Evolutionary conservation across 2,329 filamentous ascomycete species (phyloP).

Genomic region (Myriosclerotinia curreyana): DNA sequence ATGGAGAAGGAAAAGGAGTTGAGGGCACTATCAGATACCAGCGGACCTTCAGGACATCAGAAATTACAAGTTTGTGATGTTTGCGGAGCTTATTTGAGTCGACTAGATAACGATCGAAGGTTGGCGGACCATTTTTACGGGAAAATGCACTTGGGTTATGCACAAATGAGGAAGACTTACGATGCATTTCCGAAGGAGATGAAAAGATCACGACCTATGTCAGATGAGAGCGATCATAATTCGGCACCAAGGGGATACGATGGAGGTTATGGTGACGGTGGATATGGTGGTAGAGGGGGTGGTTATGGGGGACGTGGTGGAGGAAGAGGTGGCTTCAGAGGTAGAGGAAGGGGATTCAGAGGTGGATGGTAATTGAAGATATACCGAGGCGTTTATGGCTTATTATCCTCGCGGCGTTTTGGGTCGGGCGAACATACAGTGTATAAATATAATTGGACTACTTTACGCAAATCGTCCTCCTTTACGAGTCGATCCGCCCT

Average conservation of each 20-base stretch:
- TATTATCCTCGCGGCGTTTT: slow-evolving; percentile 18
- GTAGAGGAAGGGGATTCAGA: slow-evolving; percentile 31
- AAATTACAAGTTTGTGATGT: slow-evolving; percentile 99
- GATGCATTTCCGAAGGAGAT: slow-evolving; percentile 85
- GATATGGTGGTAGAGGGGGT: slow-evolving; percentile 41
- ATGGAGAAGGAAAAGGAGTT: slow-evolving; percentile 82
- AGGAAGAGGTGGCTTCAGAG: slow-evolving; percentile 33
- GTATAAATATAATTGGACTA: slow-evolving; percentile 4
- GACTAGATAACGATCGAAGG: slow-evolving; percentile 90
- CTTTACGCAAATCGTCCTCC: neutral
- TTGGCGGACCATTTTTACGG: slow-evolving; percentile 98
- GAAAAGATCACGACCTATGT: slow-evolving; percentile 61
- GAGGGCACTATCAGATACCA: slow-evolving; percentile 86
- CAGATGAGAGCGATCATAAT: slow-evolving; percentile 51
- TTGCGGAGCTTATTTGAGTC: slow-evolving; percentile 88
- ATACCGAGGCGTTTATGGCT: slow-evolving; percentile 7
- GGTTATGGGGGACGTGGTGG: slow-evolving; percentile 40
- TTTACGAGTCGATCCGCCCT: slow-evolving; percentile 1
- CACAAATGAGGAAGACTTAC: slow-evolving; percentile 93
- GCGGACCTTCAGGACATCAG: slow-evolving; percentile 89
- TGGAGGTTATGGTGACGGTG: slow-evolving; percentile 49
- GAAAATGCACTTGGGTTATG: slow-evolving; percentile 98
- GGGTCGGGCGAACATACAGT: slow-evolving; percentile 12
- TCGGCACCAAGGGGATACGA: slow-evolving; percentile 53
- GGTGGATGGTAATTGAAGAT: slow-evolving; percentile 32